Conservation (phyloP, 2,329 filamentous ascomycete genomes). For the Didymella segeticola region DNA sequence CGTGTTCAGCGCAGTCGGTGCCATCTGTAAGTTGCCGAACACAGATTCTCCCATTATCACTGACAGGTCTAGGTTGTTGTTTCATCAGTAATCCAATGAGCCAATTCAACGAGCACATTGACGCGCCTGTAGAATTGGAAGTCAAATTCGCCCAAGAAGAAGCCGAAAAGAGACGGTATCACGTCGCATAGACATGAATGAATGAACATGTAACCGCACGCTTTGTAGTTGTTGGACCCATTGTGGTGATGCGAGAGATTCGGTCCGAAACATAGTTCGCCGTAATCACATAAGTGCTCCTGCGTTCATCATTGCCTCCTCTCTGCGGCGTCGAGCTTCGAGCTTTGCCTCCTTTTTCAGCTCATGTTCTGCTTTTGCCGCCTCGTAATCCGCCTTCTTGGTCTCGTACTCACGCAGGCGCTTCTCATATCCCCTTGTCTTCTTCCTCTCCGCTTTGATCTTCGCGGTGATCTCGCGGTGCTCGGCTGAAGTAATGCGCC, state of each 20-base stretch:
- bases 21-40: neutral
- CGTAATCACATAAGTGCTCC: conserved; percentile 48
- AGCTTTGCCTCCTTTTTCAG: conserved; percentile 47
- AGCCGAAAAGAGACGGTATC: neutral
- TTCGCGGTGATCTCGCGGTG: conserved; percentile 50
- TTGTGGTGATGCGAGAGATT: no score
- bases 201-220: neutral
- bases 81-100: neutral
- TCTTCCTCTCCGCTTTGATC: conserved; percentile 50
- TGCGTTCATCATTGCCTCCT: conserved; percentile 52
- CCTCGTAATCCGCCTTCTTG: conserved; percentile 42
- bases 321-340: conserved; percentile 53
- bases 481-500: conserved; percentile 57
- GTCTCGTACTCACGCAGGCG: conserved; percentile 45
- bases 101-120: neutral
- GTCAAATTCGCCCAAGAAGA: neutral
- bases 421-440: conserved; percentile 42
- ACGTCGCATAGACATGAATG: neutral
- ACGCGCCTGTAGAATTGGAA: neutral
- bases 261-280: neutral
- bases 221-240: neutral
- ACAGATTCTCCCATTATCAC: neutral
- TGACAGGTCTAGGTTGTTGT: neutral
- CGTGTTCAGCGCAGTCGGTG: neutral
- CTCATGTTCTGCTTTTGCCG: conserved; percentile 39